Evolutionary conservation across 2,329 filamentous ascomycete genomes (phyloP), one percentile per base, ranked within the genome.

Genomic region (Paecilomyces fulvus): DNA sequence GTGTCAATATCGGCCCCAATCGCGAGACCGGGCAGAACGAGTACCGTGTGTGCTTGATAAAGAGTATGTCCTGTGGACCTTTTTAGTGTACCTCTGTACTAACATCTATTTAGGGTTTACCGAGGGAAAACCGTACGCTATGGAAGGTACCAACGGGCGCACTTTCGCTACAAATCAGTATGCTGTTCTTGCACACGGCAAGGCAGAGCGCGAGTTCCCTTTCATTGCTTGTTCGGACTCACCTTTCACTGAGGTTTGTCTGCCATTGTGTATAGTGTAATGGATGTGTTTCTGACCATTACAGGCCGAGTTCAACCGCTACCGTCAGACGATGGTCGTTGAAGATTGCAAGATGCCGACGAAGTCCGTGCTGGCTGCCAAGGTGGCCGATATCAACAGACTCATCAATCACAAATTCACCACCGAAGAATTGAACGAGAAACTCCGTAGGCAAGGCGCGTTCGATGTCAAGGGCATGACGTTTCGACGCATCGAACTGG

Each of bases 181-280:
- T 68, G 84, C 89, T 30, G 78, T 86, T 55, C 85, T 89, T 48
- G 85, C 90, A 7, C 88, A 95, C 68, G 94, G 94, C 50, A 91
- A 92, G 65, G 81, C 88, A 0, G 83, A 90, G 67, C 88, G 87
- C 69, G 85, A 92, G 33, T 96, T 91, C 75, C 91, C 92, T 3
- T 96, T 97, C 72, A 87, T 94, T 59, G 87, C 87, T 60, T 92
- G 92, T 68, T 97, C 94, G 0, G 92, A 96, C 70, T 84, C 86
- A 52, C 79, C 81, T 48, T 89, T 97, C 67, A 89, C 88, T n/a
- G 90, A 94, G 72, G 88, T 90, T 77, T 61, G 79, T 70, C 25
- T 51, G 7, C 8, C 20, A 14, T 52, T 5, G 1, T n/a, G 21
- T 17, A 49, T 21, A 6, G 6, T 23, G 48, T n/a, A 6, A 28